Evolutionary conservation across 2,329 filamentous ascomycete species (phyloP), one percentile per base, ranked within the genome.

Genomic region (Elsinoe ampelina): DNA sequence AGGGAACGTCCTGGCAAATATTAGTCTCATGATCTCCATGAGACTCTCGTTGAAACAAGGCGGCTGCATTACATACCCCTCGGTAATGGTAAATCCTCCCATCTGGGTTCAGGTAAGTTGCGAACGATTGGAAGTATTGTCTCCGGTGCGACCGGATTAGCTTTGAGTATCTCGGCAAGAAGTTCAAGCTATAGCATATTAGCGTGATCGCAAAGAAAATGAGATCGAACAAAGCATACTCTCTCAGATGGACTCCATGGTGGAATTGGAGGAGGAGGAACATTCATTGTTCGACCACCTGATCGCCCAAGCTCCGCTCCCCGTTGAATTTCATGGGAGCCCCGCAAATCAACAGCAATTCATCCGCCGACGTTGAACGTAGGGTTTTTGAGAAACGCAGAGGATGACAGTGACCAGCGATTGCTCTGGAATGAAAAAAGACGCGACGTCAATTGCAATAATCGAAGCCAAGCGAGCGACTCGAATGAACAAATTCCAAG

Each of bases 141-240:
- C 60, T 71, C 68, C 48, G 74, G 71, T 41, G 72, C 68, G 57
- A 77, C 68, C 42, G 70, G 67, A 57, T 72, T 71, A 41, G 69
- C 70, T 65, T 77, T 80, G 62, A 80, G 69, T 60, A 77, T 74
- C 64, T 80, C 77, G 62, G 77, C 73, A 61, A 80, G 71, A 57
- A 80, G 66, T 47, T 67, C 66, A 58, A 70, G 67, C 67, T 71
- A 61, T 51, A 35, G 19, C 59, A 38, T 11, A 12, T 54, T 65
- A 52, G 43, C 15, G 22, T 5, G n/a, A 34, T 17, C 32, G 38
- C n/a, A 7, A 22, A 19, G 30, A 45, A 15, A 26, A 7, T 8
- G 2, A 17, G 22, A 45, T 20, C 34, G 22, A 20, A 17, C 13
- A 10, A 30, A 38, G 13, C 11, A 22, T 34, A 58, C 56, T 48